Evolutionary conservation across 2,329 filamentous ascomycete genomes (phyloP), one percentile per base, ranked within the genome.

Genomic region (Emergomyces orientalis): DNA sequence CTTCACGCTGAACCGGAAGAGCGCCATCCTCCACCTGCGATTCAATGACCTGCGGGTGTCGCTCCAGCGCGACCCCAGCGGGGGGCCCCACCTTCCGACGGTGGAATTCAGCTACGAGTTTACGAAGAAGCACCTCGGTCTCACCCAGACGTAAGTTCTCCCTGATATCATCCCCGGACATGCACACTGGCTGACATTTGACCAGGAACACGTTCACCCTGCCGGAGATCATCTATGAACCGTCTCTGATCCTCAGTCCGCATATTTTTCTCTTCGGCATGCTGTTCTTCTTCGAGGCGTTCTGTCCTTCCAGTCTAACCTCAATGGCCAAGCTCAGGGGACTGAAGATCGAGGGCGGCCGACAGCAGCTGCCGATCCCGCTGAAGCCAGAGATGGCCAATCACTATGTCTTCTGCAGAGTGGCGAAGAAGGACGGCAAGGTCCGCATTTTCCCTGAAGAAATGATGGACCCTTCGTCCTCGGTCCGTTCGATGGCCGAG

Each of bases 141-240:
- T 61, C 22, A 55, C 30, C 14, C 45, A 43, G 59, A 27, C 22
- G 47, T 55, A 61, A 55, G 59, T 45, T 14, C 39, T 60, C 47
- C 39, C n/a, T 14, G 34, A 8, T 45, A 2, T 34, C n/a, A 14
- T 27, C 9, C 37, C 13, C 6, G 4, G 2, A 41, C 5, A 17
- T 45, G 4, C 34, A 58, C n/a, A 4, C n/a, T 43, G 25, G 11
- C 41, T 41, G 41, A 41, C 34, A 27, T 1, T 13, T 34, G 39
- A 22, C 8, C 58, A 73, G 71, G 39, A 74, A 75, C 62, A 72
- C 61, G 7, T 76, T 77, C 56, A 64, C 64, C 1, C 64, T 78
- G 39, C 72, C 70, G 7, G 68, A 77, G 64, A 73, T 73, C 52
- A 71, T 79, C 51, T 76, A 72, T 68, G 64, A 75, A 64, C 69